These are phyloP conservation scores for Fraxinus quadrangulata DNA, from an alignment of 257 asterid species.

Conservation along the genomic window DNA sequence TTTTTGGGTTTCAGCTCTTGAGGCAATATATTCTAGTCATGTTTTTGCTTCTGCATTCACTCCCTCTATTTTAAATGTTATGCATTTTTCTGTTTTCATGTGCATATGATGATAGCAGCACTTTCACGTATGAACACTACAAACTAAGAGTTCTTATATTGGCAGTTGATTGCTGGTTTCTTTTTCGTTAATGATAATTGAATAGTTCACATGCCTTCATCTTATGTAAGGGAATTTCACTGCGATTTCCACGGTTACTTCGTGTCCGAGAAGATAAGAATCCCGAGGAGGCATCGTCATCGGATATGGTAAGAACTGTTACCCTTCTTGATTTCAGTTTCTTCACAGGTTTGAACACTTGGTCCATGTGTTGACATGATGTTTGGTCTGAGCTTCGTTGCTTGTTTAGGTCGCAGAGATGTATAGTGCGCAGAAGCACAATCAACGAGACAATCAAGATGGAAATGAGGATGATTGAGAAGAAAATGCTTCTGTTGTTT, in stretches of 20 bases:
- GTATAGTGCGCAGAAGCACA: slow-evolving; percentile 70
- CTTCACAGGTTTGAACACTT: background rate
- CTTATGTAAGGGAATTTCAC: slow-evolving; percentile 71
- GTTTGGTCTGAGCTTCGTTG: background rate
- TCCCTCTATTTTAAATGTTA: background rate
- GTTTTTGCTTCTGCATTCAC: background rate
- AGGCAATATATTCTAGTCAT: background rate
- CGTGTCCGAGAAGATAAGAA: slow-evolving; percentile 87
- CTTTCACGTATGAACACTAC: slow-evolving; percentile 2
- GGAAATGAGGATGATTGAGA: slow-evolving; percentile 59
- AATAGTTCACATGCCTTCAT: background rate
- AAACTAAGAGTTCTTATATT: background rate
- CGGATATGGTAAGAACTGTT: slow-evolving; percentile 63
- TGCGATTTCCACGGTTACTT: slow-evolving; percentile 84
- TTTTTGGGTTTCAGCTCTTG: slow-evolving; percentile 1
- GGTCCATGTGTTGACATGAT: background rate
- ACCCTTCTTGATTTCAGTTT: background rate
- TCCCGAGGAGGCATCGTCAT: slow-evolving; percentile 88
- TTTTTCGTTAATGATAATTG: background rate
- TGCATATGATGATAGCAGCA: slow-evolving; percentile 7
- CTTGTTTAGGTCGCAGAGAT: slow-evolving; percentile 70
- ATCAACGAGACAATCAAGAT: slow-evolving; percentile 47
- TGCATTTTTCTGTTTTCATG: background rate
- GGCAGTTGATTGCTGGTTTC: background rate
- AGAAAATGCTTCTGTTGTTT: background rate